Evolutionary conservation across 78 protist genomes (phyloP), one percentile per base, ranked within the genome.

Genomic region (Chrysochromulina tobinii): DNA sequence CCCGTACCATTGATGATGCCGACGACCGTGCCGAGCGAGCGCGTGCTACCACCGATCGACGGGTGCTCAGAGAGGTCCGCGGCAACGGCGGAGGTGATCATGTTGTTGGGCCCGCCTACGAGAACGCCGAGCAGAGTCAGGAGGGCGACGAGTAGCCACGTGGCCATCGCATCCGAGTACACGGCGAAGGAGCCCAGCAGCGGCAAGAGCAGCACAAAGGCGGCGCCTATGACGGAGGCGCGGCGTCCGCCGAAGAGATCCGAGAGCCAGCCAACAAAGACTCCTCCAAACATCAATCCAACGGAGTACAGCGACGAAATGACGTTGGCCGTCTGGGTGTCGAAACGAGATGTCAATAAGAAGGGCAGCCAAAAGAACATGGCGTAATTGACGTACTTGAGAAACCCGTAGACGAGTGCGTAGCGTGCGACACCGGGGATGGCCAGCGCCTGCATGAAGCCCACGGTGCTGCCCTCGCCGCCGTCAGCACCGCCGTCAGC

Each of bases 81-180:
- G 55, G 89, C 67, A 25, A 85, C 69, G 57, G 89, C 89, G 55
- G 57, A n/a, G 51, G 89, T 61, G 67, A 85, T 85, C 25, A 85
- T 85, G 69, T 85, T 85, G 67, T 58, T 61, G 25, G 89, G 89
- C 25, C 89, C 89, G 50, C 89, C 89, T 21, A 75, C 73, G 73
- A 67, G 73, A 18, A 67, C 25, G 83, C 83, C 83, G 57, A 75
- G 27, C 61, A 75, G 15, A 0, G 27, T 17, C 38, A 75, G 83
- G 57, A 75, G 57, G 23, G 11, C 7, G 61, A 75, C 57, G 21
- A 50, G 53, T 9, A 50, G 23, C 21, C 1, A 20, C 12, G 67
- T 17, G 68, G 7, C 1, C 73, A 67, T 67, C 38, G 1, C 17
- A 38, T 67, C 25, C 27, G 55, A 85, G 89, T 15, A 85, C 68